A percentile compares a stretch with the other conserved stretches of the same genome.
Evolutionary conservation across 2,329 filamentous ascomycete genomes (phyloP).

Genomic region (Curvularia lunata): DNA sequence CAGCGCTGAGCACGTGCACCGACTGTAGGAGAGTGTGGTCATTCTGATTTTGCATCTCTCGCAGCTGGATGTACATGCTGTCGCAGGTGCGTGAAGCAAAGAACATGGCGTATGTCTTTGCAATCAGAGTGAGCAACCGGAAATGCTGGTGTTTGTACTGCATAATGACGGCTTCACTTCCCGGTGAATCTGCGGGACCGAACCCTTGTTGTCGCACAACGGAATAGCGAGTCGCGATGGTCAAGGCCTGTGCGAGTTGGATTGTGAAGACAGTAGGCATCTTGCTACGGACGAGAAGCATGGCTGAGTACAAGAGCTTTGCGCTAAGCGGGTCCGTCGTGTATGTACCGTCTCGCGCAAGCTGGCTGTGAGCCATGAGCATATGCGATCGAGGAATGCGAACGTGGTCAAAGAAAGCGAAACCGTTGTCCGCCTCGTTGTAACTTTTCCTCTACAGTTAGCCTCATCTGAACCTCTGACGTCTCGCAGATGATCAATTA

Average conservation of each 20-base stretch:
- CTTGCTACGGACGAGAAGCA: constrained; percentile 54
- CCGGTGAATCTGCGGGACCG: constrained; percentile 9
- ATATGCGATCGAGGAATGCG: constrained; percentile 56
- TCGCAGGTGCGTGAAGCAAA: constrained; percentile 18
- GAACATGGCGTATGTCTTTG: constrained; percentile 28
- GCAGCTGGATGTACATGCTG: constrained; percentile 2
- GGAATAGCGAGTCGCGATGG: constrained; percentile 58
- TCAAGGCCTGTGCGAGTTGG: constrained; percentile 59
- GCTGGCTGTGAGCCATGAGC: constrained; percentile 55
- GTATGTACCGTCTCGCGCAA: constrained; percentile 53
- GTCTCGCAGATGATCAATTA: neutral
- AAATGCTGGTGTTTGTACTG: constrained; percentile 28
- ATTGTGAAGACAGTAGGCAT: constrained; percentile 55
- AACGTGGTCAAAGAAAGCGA: constrained; percentile 57
- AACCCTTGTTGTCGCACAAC: constrained; percentile 53
- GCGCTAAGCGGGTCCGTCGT: constrained; percentile 51
- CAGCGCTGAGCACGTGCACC: constrained; percentile 43
- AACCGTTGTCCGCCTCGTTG: constrained; percentile 57
- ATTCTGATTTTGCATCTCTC: constrained; percentile 12
- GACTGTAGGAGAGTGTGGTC: constrained; percentile 10
- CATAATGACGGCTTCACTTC: constrained; percentile 16
- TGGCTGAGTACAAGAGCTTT: constrained; percentile 55
- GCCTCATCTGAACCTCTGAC: constrained; percentile 25
- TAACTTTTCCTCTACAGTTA: constrained; percentile 40
- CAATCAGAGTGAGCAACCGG: constrained; percentile 21